phyloP scores from a whole-genome alignment of 2,329 filamentous ascomycete genomes.

The Colletotrichum eremochloae region DNA sequence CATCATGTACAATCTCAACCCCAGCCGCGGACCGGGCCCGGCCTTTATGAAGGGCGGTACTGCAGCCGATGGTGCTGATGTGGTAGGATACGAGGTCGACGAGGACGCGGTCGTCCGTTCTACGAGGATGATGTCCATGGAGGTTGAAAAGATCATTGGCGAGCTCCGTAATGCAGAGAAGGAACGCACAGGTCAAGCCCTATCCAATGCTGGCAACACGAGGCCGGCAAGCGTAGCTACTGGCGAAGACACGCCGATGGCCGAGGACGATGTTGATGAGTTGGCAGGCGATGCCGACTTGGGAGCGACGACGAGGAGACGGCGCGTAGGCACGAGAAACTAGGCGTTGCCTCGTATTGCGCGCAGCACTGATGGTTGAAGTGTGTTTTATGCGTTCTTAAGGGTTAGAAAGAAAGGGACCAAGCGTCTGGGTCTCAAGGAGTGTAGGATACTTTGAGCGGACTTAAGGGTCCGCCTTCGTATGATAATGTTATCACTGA shows the following conservation, averaged over 20 bases:
- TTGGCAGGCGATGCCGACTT: slow-evolving; percentile 57
- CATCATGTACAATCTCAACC: slow-evolving; percentile 97
- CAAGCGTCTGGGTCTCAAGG: not conserved
- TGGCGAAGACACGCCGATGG: slow-evolving; percentile 58
- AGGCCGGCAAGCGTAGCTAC: slow-evolving; percentile 54
- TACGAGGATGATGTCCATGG: slow-evolving; percentile 88
- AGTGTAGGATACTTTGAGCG: slow-evolving; percentile 27
- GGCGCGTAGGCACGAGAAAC: slow-evolving; percentile 53
- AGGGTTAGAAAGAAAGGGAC: not conserved
- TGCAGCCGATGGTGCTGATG: slow-evolving; percentile 56
- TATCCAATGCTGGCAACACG: slow-evolving; percentile 46
- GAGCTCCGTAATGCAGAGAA: slow-evolving; percentile 82
- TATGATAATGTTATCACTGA: slow-evolving; percentile 27
- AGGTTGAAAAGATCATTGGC: slow-evolving; percentile 83
- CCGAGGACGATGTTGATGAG: slow-evolving; percentile 64
- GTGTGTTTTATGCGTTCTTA: not conserved
- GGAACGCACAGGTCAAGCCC: slow-evolving; percentile 58
- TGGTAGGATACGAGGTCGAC: slow-evolving; percentile 75
- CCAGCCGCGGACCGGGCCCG: slow-evolving; percentile 76
- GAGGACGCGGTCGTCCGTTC: slow-evolving; percentile 91
- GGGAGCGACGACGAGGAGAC: slow-evolving; percentile 51
- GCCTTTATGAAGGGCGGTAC: slow-evolving; percentile 64
- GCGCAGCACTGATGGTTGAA: slow-evolving; percentile 7
- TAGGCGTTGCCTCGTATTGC: slow-evolving; percentile 45
- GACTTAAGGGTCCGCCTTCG: slow-evolving; percentile 4